Base-by-base conservation (phyloP, 75 land plant genomes). In the Selaginella tamariscina region DNA sequence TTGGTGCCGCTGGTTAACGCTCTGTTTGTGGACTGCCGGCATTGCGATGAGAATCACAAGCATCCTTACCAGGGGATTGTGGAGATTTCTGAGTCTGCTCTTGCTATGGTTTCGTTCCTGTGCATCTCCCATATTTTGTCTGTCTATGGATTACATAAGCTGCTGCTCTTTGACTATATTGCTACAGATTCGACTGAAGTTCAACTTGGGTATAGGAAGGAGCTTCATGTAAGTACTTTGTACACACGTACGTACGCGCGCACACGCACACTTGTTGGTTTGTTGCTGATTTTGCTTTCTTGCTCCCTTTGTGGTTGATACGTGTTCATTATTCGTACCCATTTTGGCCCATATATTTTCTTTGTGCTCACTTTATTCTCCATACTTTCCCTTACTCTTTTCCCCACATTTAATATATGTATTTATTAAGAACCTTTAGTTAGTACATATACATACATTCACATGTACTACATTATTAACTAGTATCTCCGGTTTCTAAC, bases 101-200 rank as follows among this genome's bases (percentile, higher is more conserved):
- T 82, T 57, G 73, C 86, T 0, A 56, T 77, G 5, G 54, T 84
- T 54, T 78, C 91, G 1, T 91, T 91, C 74, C 2, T 85, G 9
- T 74, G 78, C 66, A 74, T 91, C 54, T 82, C 84, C 24, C 15
- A 27, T 9, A 73, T 78, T 65, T 32, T 74, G 8, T 68, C 80
- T 20, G 69, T 70, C 27, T 82, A 82, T 69, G 92, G 96, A 0
- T 77, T 88, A 13, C 74, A 80, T 1, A 66, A 78, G 55, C 76
- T 85, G 29, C 74, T 91, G 2, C 86, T 91, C 67, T 74, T 91
- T 23, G 92, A 91, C 56, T 77, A 80, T 60, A 74, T 91, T 31
- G 18, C 39, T 23, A 54, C 65, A 23, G 89, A 79, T 29, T 79
- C 84, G 68, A 73, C 67, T 21, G 79, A 80, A 24, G 86, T 91